These are phyloP conservation scores for Penicillium pancosmium DNA, from an alignment of 495 filamentous ascomycete species.

Conservation along the genomic window DNA sequence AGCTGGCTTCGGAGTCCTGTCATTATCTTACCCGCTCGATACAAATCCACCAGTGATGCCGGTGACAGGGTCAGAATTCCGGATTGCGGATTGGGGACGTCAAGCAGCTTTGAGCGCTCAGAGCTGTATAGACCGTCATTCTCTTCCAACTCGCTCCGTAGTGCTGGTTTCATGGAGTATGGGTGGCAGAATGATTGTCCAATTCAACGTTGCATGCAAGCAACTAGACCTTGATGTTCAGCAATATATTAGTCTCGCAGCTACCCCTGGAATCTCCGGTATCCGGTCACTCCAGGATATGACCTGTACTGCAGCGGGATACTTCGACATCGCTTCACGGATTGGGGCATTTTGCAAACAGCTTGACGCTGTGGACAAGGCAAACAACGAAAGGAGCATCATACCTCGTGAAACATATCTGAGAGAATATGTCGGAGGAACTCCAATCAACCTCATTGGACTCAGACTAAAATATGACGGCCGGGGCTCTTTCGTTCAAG, in stretches of 20 bases:
- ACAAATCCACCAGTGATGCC: slow-evolving; percentile 20
- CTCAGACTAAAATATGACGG: slow-evolving; percentile 19
- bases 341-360: slow-evolving; percentile 20
- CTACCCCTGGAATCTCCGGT: slow-evolving; percentile 25
- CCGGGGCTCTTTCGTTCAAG: slow-evolving; percentile 9
- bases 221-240: slow-evolving; percentile 19
- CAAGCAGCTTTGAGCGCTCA: slow-evolving; percentile 22
- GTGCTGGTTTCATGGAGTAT: slow-evolving; percentile 30
- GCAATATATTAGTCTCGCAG: slow-evolving; percentile 26
- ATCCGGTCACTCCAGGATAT: slow-evolving; percentile 9
- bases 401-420: slow-evolving; percentile 23
- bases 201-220: slow-evolving; percentile 21
- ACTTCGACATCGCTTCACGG: slow-evolving; percentile 8
- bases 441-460: slow-evolving; percentile 24
- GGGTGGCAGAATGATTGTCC: slow-evolving; percentile 27
- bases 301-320: slow-evolving; percentile 12
- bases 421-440: slow-evolving; percentile 26
- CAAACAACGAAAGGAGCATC: slow-evolving; percentile 11
- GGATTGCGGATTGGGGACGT: slow-evolving; percentile 26
- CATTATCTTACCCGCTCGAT: slow-evolving; percentile 30
- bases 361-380: slow-evolving; percentile 8
- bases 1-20: slow-evolving; percentile 23
- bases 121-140: slow-evolving; percentile 12
- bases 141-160: slow-evolving; percentile 7
- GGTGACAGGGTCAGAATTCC: slow-evolving; percentile 14